Conservation (phyloP, 345 rosid species). For the Melaleuca alternifolia region DNA sequence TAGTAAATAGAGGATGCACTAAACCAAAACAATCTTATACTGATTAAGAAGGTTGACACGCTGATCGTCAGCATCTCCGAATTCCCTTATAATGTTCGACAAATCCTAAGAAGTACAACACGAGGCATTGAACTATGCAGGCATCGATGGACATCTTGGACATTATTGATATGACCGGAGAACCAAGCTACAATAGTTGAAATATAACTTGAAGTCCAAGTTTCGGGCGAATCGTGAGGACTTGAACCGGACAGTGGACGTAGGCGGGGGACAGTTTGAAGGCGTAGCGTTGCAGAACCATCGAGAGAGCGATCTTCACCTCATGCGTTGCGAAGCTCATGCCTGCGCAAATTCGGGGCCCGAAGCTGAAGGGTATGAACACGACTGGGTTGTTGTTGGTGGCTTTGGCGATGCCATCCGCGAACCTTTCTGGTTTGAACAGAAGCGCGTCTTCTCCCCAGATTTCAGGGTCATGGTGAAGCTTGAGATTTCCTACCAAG, state of each 20-base stretch:
- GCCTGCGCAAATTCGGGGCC: slow-evolving; percentile 19
- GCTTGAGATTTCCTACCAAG: slow-evolving; percentile 2
- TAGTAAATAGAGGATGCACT: no score
- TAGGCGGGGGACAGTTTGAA: slow-evolving; percentile 23
- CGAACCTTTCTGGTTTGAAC: slow-evolving; percentile 21
- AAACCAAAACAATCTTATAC: no score
- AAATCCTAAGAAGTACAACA: neutral
- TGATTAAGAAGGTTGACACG: neutral
- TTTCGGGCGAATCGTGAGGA: slow-evolving; percentile 4
- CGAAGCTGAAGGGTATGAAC: slow-evolving; percentile 22
- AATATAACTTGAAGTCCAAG: slow-evolving; percentile 20
- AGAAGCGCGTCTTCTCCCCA: slow-evolving; percentile 25
- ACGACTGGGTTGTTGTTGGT: slow-evolving; percentile 6
- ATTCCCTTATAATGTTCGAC: neutral
- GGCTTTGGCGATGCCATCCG: slow-evolving; percentile 18
- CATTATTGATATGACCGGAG: neutral
- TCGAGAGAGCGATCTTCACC: slow-evolving; percentile 18
- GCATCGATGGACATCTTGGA: neutral
- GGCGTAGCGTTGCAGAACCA: slow-evolving; percentile 22
- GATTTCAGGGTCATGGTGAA: slow-evolving; percentile 10
- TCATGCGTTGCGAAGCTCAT: slow-evolving; percentile 17
- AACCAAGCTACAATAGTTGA: neutral
- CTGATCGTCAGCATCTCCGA: neutral
- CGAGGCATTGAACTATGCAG: neutral
- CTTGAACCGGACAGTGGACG: slow-evolving; percentile 9